Evolutionary conservation across 2,329 filamentous ascomycete species (phyloP).

Genomic region (Ascochyta pisi): DNA sequence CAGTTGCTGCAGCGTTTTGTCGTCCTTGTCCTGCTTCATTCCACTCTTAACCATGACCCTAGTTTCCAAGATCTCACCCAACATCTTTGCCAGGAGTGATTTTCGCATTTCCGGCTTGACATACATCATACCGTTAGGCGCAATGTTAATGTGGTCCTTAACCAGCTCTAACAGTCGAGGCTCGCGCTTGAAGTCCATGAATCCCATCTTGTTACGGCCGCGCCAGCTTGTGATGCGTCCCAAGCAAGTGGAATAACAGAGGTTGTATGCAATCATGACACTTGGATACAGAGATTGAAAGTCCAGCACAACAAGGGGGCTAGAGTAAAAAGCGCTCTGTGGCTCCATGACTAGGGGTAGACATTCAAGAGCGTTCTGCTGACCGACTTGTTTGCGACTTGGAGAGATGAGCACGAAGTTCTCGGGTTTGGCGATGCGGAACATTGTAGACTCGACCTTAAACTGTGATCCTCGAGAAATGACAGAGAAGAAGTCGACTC

Average conservation of each 20-base stretch:
- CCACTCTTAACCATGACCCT: slow-evolving; percentile 97
- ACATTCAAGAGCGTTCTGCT: slow-evolving; percentile 93
- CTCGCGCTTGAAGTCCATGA: slow-evolving; percentile 83
- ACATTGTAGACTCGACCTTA: slow-evolving; percentile 99
- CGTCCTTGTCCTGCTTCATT: slow-evolving; percentile 92
- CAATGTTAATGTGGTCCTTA: slow-evolving; percentile 85
- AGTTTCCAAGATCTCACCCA: slow-evolving; percentile 93
- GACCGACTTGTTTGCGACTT: slow-evolving; percentile 87
- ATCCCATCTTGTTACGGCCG: slow-evolving; percentile 94
- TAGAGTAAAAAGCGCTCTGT: slow-evolving; percentile 90
- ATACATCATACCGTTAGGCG: slow-evolving; percentile 98
- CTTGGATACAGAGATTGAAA: slow-evolving; percentile 97
- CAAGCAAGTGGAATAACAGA: slow-evolving; percentile 96
- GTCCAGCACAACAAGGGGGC: slow-evolving; percentile 87
- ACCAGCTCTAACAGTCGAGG: slow-evolving; percentile 77
- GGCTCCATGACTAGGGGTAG: slow-evolving; percentile 97
- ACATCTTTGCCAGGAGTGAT: slow-evolving; percentile 93
- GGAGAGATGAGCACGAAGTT: slow-evolving; percentile 91
- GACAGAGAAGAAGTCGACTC: slow-evolving; percentile 96
- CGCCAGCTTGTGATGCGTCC: slow-evolving; percentile 87
- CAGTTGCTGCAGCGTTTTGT: slow-evolving; percentile 82
- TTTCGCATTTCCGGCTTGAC: slow-evolving; percentile 83
- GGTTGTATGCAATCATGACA: slow-evolving; percentile 99
- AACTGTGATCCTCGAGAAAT: slow-evolving; percentile 95
- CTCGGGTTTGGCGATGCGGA: slow-evolving; percentile 95